Evolutionary conservation across 2,329 filamentous ascomycete species (phyloP), one percentile per base, ranked within the genome.

Genomic region (Aureobasidium sp.): DNA sequence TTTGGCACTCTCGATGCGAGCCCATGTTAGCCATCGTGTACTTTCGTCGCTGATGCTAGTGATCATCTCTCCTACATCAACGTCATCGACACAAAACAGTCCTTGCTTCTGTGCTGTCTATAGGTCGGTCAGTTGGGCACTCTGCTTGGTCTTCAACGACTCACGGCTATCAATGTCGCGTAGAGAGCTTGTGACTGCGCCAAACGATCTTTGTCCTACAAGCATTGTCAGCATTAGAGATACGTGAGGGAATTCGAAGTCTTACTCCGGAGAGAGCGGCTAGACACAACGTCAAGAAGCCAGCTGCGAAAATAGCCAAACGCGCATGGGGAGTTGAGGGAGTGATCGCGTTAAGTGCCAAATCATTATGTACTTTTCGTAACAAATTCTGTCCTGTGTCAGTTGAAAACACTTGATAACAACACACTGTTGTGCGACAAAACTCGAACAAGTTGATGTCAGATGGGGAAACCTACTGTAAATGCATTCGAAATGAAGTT

Each of bases 141-240:
- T 20, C 20, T 41, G 24, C 20, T 26, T 39, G 7, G 27, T 4
- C 20, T 7, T 8, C n/a, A 15, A 27, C 8, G 17, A 65, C 70
- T 66, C 70, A 76, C 75, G 61, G 77, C 74, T 41, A 82, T 77
- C 6, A 81, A 72, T 43, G 79, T 81, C 32, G 77, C 75, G 65
- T 82, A 82, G 3, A 82, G 70, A 71, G 79, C 79, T 62, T 81
- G 78, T 3, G 76, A 76, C 67, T 80, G 77, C 44, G 78, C 75
- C n/a, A 82, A 73, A 62, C 69, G 68, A 62, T 75, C 75, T 48
- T 74, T 74, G 20, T 73, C 68, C 71, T 73, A 51, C 27, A 32
- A 46, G 10, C 5, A 17, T 50, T 3, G 2, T 60, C 36, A 46
- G n/a, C 15, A 52, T 62, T 27, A 60, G 52, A 12, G 9, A 3